Base-by-base conservation (phyloP, 176 grass and related monocot species). In the Carex pumila region DNA sequence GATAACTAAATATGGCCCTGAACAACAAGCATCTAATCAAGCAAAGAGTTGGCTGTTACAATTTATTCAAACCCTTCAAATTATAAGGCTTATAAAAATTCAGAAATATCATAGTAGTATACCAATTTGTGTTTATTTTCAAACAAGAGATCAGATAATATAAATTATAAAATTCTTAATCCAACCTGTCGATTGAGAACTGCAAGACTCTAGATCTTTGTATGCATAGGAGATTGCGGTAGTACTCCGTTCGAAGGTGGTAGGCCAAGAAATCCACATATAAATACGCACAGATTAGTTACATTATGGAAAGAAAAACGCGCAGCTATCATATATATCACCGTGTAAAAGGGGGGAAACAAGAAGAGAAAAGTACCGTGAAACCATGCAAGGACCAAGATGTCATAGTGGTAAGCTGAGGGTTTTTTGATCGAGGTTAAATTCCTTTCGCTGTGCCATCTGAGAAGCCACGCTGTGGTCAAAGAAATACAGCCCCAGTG, bases 171-270 rank as follows among this genome's bases (percentile, higher is more conserved):
- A 77, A 18, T 77, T 72, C 70, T 49, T 77, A 77, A 4, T 84
- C 87, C 12, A 78, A 97, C 94, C 92, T 92, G 92, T 65, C 87
- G 85, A 84, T 89, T 94, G 34, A 97, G 89, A 65, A 92, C 87
- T 65, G 90, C 92, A 65, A 94, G 94, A 81, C 92, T 92, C 88
- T n/a, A n/a, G n/a, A n/a, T n/a, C n/a, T 90, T 91, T 17, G 92
- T 97, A 86, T 97, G 92, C 94, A 94, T 97, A 53, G 92, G 92
- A 19, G 94, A 88, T 67, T 97, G 94, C 14, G 92, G 94, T 80
- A 97, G 87, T 76, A 97, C 94, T 84, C 92, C 94, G 84, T 97
- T 97, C 85, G 92, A 91, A 66, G 94, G 94, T 57, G 94, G 92
- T 68, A 97, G 79, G 41, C 90, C 94, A 88, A 97, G 81, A 85